Base-by-base conservation (phyloP, 2,329 filamentous ascomycete genomes). In the Huntiella moniliformis region DNA sequence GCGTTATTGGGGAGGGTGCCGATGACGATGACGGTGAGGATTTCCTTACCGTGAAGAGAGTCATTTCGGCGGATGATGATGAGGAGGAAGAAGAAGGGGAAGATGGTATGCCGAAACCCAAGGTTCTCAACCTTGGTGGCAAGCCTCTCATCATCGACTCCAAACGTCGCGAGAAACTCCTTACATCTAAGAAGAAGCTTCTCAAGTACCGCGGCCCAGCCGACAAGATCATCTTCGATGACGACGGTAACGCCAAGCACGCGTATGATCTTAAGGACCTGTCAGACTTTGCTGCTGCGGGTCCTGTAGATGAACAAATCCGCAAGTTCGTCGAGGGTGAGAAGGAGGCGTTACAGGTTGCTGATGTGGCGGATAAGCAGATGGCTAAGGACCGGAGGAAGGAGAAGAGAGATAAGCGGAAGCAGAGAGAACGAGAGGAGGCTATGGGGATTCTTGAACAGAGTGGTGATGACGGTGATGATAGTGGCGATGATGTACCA, bases 141-240 rank as follows among this genome's bases (percentile, higher is more conserved):
- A 75, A 82, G 22, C 74, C 83, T 2, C 69, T 94, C 38, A 66
- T 94, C 15, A 77, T 98, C 51, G 91, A 98, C 65, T 94, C 86
- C 10, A 92, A 96, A 61, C 84, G 91, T 17, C 79, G 86, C 53
- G 88, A 94, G 63, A 96, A 95, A 65, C 73, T 94, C n/a, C 73
- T 96, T 53, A 81, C 81, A 56, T 92, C 83, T 15, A 96, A 95
- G 70, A 94, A 94, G 70, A 82, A 92, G 62, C 73, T 95, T 53
- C 72, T 85, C 57, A 91, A 93, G 59, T 82, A 84, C 67, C 92
- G 86, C 67, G 83, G 85, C 57, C 82, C 80, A 57, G 82, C 84
- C 10, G 79, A 74, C 36, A 93, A 91, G 59, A 66, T 95, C 5
- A 71, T 95, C 4, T 98, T 88, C 59, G 88, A 96, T 62, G 87